phyloP scores from a whole-genome alignment of 805 yeast species.

The Maudiozyma serrabonitensis region DNA sequence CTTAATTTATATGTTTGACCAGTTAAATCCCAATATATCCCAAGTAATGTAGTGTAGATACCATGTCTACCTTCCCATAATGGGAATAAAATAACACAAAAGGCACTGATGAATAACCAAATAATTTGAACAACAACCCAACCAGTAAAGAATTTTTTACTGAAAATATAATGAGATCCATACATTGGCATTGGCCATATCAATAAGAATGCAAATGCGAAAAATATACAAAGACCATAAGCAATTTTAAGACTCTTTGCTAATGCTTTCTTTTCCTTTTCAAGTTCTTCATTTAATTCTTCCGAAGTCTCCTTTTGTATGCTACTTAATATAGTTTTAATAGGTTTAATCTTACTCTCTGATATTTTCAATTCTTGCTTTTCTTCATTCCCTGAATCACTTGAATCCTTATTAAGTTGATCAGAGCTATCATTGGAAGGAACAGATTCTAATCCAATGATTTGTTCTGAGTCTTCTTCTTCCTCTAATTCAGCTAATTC shows the following conservation, averaged over 20 bases:
- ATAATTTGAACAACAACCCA: conserved; percentile 78
- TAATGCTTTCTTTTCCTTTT: conserved; percentile 45
- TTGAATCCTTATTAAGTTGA: conserved; percentile 1
- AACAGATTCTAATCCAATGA: conserved; percentile 5
- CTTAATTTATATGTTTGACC: conserved; percentile 67
- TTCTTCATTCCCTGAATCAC: conserved; percentile 2
- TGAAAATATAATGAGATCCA: conserved; percentile 68
- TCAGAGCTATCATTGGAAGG: conserved; percentile 9
- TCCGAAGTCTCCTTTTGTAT: conserved; percentile 18
- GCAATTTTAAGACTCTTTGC: conserved; percentile 53
- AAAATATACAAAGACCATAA: conserved; percentile 45
- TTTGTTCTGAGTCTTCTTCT: conserved; percentile 9
- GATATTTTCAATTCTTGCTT: neutral
- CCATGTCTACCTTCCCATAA: conserved; percentile 65
- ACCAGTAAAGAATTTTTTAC: conserved; percentile 72
- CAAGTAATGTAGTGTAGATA: conserved; percentile 55
- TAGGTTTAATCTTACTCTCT: conserved; percentile 22
- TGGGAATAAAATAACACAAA: conserved; percentile 59
- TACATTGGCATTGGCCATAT: conserved; percentile 96
- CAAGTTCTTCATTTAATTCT: conserved; percentile 22
- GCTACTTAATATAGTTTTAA: conserved; percentile 26
- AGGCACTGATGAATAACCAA: conserved; percentile 66
- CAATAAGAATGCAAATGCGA: conserved; percentile 56
- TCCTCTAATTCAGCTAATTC: conserved; percentile 35
- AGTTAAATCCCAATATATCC: conserved; percentile 75